Evolutionary conservation across 139 green algal genomes (phyloP), one percentile per base, ranked within the genome.

Genomic region (Chlamydomonas sp.): DNA sequence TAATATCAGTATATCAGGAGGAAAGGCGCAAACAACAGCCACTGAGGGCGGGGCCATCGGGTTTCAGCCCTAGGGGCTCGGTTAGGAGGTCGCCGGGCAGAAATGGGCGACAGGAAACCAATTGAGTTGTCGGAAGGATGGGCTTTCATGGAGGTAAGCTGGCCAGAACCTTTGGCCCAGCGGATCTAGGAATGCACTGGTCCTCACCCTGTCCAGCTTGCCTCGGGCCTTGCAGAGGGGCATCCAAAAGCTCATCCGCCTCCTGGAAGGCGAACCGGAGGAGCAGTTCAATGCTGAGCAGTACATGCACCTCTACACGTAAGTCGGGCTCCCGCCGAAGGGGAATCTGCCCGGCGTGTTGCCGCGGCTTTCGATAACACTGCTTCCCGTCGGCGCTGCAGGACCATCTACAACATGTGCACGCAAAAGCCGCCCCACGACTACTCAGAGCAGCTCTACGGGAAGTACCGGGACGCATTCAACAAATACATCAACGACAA

Each of bases 341-440:
- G 31, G 31, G 31, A 49, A 49, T 49, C 31, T 49, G 31, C 31
- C 31, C 31, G 31, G 31, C 31, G 31, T 49, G 31, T 49, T 49
- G 31, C 31, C 31, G 31, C 31, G 31, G 31, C 31, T 49, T 49
- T 49, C 31, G 31, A 49, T 49, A 49, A 49, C 31, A 49, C 31
- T 49, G 31, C 31, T 49, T 49, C 31, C 31, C 31, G 31, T 49
- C 31, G 31, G 31, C 31, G 31, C 31, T 49, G 81, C 94, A 98
- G 96, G 71, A 98, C 95, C 10, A 98, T 99, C 83, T 99, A 99
- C 94, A 98, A 99, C 91, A 99, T 99, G 98, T 99, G 98, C 95
- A 99, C 98, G 0, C 98, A 99, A 90, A 99, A 99, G 93, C 96
- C 97, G 5, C 98, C 98, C 0, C 94, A 99, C 77, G 98, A 99